Conservation (phyloP, 768 basidiomycete genomes). For the Phaeotremella fagi region DNA sequence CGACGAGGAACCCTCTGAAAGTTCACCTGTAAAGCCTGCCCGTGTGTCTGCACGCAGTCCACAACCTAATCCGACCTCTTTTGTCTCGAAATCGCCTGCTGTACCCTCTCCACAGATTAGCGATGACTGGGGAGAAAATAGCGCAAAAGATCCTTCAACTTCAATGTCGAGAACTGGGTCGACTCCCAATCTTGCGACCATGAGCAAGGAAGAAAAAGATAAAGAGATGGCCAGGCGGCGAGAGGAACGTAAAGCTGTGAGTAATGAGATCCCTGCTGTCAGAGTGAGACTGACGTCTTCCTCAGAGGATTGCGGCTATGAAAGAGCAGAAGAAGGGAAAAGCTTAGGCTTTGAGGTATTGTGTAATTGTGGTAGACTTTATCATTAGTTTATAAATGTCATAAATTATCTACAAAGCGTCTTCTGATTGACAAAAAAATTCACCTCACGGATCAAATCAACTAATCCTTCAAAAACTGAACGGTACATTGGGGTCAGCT, state of each 20-base stretch:
- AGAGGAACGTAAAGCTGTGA: slow-evolving; percentile 83
- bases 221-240: slow-evolving; percentile 86
- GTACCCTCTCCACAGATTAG: neutral
- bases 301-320: slow-evolving; percentile 46
- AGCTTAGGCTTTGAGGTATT: neutral
- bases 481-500: slow-evolving; percentile 40
- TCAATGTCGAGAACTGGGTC: slow-evolving; percentile 21
- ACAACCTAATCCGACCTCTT: slow-evolving; percentile 6
- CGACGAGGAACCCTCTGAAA: neutral
- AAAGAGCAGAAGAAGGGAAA: slow-evolving; percentile 46
- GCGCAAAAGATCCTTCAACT: slow-evolving; percentile 6
- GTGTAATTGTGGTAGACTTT: no score
- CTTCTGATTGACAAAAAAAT: neutral
- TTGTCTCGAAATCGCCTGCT: neutral
- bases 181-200: slow-evolving; percentile 50
- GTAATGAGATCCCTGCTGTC: slow-evolving; percentile 64
- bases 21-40: neutral
- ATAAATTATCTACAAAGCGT: no score
- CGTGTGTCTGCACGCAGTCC: neutral
- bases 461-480: slow-evolving; percentile 24
- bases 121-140: slow-evolving; percentile 27
- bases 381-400: no score
- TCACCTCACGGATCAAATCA: neutral
- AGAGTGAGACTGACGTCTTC: slow-evolving; percentile 48
- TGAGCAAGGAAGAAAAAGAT: slow-evolving; percentile 88